These are phyloP conservation scores for Phialophora tarda DNA, from an alignment of 2,329 filamentous ascomycete genomes.

Conservation along the genomic window DNA sequence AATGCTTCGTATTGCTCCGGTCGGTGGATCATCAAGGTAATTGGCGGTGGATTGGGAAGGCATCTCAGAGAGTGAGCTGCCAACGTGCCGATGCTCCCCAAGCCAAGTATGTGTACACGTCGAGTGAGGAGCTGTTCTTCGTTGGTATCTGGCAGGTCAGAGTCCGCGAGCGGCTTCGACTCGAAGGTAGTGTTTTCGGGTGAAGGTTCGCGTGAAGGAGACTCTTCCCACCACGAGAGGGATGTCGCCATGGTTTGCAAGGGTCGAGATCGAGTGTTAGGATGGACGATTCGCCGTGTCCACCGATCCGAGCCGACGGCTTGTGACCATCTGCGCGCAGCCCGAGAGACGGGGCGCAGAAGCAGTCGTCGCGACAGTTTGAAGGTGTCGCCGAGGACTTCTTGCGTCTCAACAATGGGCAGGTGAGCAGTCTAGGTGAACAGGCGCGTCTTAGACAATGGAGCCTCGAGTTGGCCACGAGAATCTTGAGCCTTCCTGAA, in stretches of 20 bases:
- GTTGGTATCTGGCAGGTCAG: slow-evolving; percentile 21
- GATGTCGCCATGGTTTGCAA: slow-evolving; percentile 36
- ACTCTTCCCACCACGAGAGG: slow-evolving; percentile 34
- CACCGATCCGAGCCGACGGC: not conserved
- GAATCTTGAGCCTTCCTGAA: not conserved
- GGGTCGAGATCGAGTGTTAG: not conserved
- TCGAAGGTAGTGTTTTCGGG: slow-evolving; percentile 15
- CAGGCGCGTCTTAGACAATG: not conserved
- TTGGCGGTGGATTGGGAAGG: slow-evolving; percentile 67
- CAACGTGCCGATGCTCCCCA: slow-evolving; percentile 80
- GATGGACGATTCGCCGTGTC: not conserved
- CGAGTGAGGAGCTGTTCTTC: slow-evolving; percentile 40
- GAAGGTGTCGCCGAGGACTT: slow-evolving; percentile 27
- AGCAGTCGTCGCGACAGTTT: slow-evolving; percentile 47
- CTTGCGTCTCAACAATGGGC: not conserved
- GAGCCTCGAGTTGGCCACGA: not conserved
- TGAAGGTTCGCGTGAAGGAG: slow-evolving; percentile 1
- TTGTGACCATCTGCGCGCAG: slow-evolving; percentile 28
- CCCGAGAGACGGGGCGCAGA: slow-evolving; percentile 45
- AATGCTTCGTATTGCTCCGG: slow-evolving; percentile 47
- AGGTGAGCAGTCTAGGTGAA: not conserved
- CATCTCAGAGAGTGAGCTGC: slow-evolving; percentile 74
- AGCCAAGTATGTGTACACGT: slow-evolving; percentile 76
- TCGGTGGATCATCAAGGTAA: slow-evolving; percentile 79
- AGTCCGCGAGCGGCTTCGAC: slow-evolving; percentile 24